These are phyloP conservation scores for Yamadazyma nakazawae DNA, from an alignment of 805 yeast species.

Conservation along the genomic window DNA sequence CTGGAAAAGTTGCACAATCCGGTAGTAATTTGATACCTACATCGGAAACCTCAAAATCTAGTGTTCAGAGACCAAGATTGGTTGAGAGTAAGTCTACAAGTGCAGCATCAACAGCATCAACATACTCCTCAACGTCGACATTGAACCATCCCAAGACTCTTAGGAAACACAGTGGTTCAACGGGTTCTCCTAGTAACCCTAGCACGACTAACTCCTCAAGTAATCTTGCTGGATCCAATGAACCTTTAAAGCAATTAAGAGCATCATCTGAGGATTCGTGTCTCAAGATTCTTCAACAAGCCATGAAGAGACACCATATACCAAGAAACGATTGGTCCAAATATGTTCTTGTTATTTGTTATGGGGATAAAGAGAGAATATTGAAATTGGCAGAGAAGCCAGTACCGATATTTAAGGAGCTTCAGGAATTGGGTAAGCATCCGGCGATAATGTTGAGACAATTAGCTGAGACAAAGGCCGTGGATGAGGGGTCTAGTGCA, in stretches of 20 bases:
- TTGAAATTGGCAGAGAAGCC: slow-evolving; percentile 86
- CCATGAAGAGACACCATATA: slow-evolving; percentile 80
- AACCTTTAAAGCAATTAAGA: slow-evolving; percentile 77
- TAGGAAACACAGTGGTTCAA: slow-evolving; percentile 14
- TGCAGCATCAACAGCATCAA: slow-evolving; percentile 25
- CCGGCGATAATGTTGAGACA: slow-evolving; percentile 93
- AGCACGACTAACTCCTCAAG: slow-evolving; percentile 7
- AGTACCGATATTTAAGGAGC: slow-evolving; percentile 75
- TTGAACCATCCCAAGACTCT: slow-evolving; percentile 4
- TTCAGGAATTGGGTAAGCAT: slow-evolving; percentile 79
- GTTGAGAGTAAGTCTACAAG: slow-evolving; percentile 21
- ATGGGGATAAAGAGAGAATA: slow-evolving; percentile 86
- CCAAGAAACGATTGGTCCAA: slow-evolving; percentile 80
- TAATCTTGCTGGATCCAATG: slow-evolving; percentile 24
- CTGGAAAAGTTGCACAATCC: slow-evolving; percentile 33
- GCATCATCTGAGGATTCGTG: slow-evolving; percentile 92
- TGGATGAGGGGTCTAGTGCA: slow-evolving; percentile 23
- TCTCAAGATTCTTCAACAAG: slow-evolving; percentile 80
- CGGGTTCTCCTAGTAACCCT: slow-evolving; percentile 4
- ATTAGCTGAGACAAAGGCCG: slow-evolving; percentile 45
- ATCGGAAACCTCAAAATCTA: slow-evolving; percentile 3
- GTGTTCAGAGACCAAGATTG: slow-evolving; percentile 20
- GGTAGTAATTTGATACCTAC: neutral
- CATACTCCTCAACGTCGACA: slow-evolving; percentile 18
- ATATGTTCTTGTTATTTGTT: slow-evolving; percentile 84